A percentile compares a stretch with the other conserved stretches of the same genome.
These are phyloP conservation scores for Leptomonas seymouri DNA, from an alignment of 208 protist species.

Conservation along the genomic window DNA sequence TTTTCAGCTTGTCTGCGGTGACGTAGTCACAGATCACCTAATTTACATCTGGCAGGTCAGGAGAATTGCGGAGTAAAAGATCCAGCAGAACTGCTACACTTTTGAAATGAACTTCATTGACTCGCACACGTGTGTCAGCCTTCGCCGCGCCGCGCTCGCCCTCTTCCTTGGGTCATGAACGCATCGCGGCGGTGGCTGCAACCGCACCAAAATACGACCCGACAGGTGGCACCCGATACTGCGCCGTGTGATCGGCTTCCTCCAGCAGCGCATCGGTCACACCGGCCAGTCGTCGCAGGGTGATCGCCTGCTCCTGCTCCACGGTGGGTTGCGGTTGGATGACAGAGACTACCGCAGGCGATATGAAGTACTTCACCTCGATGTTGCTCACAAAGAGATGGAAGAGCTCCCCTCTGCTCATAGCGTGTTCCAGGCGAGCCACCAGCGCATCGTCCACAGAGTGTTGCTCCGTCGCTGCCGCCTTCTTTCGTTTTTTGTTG, in stretches of 20 bases:
- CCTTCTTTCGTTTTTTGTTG: slow-evolving; percentile 31
- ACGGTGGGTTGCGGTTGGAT: slow-evolving; percentile 68
- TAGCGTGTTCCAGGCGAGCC: slow-evolving; percentile 11
- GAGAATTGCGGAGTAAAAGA: no score
- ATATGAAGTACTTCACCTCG: slow-evolving; percentile 59
- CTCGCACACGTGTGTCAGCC: neutral
- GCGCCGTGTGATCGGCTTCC: slow-evolving; percentile 32
- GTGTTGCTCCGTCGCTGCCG: slow-evolving; percentile 8
- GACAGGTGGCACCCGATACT: slow-evolving; percentile 34
- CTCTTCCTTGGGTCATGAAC: neutral
- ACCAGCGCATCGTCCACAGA: slow-evolving; percentile 26
- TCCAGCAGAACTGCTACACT: neutral
- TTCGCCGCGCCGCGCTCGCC: neutral
- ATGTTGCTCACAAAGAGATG: slow-evolving; percentile 72
- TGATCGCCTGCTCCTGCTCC: slow-evolving; percentile 54
- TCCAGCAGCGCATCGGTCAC: slow-evolving; percentile 52
- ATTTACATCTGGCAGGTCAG: no score
- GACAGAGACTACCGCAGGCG: slow-evolving; percentile 29
- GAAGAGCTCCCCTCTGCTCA: slow-evolving; percentile 50
- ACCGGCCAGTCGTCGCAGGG: slow-evolving; percentile 67
- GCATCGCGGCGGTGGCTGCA: neutral
- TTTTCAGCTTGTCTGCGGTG: no score
- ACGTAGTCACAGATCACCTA: no score
- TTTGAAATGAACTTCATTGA: neutral
- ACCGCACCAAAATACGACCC: slow-evolving; percentile 57